Percentiles rank a stretch among this genome's conserved stretches.
Evolutionary conservation across 768 basidiomycete genomes (phyloP).

Genomic region (Scleroderma bovista): DNA sequence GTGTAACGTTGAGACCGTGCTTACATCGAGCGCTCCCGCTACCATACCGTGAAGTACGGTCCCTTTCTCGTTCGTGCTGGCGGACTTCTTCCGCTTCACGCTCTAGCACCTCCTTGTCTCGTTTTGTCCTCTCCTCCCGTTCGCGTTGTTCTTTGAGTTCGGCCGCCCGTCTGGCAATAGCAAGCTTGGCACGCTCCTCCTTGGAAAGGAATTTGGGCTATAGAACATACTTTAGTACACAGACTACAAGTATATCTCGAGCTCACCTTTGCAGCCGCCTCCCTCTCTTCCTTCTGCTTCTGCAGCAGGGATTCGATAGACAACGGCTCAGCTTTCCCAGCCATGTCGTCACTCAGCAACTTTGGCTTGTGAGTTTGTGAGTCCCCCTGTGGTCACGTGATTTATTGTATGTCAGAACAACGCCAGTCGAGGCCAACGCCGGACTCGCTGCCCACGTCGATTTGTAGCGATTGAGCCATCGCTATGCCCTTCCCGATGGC

Average conservation of each 20-base stretch:
- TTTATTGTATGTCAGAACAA: no score
- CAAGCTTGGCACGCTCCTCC: conserved; percentile 84
- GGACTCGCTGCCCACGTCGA: conserved; percentile 18
- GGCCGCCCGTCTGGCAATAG: conserved; percentile 79
- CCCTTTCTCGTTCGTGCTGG: conserved; percentile 40
- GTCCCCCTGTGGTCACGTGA: not conserved
- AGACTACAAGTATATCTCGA: not conserved
- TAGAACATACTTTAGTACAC: conserved; percentile 3
- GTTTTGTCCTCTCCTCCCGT: conserved; percentile 52
- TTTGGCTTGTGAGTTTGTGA: not conserved
- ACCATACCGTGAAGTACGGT: conserved; percentile 36
- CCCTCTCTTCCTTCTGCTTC: conserved; percentile 84
- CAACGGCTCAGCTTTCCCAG: conserved; percentile 58
- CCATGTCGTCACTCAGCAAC: conserved; percentile 29
- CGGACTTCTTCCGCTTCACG: conserved; percentile 65
- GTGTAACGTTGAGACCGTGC: conserved; percentile 1
- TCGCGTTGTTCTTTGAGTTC: conserved; percentile 75
- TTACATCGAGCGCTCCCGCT: conserved; percentile 31
- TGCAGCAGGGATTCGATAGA: conserved; percentile 85
- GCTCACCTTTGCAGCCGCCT: conserved; percentile 81
- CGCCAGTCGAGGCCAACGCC: conserved; percentile 6
- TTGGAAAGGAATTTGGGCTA: conserved; percentile 95
- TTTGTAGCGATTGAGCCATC: conserved; percentile 12
- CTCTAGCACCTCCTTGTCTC: conserved; percentile 70
- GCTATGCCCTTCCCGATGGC: conserved; percentile 13